Evolutionary conservation across 352 stramenopile species (phyloP).

Genomic region (Aphanomyces stellatus): DNA sequence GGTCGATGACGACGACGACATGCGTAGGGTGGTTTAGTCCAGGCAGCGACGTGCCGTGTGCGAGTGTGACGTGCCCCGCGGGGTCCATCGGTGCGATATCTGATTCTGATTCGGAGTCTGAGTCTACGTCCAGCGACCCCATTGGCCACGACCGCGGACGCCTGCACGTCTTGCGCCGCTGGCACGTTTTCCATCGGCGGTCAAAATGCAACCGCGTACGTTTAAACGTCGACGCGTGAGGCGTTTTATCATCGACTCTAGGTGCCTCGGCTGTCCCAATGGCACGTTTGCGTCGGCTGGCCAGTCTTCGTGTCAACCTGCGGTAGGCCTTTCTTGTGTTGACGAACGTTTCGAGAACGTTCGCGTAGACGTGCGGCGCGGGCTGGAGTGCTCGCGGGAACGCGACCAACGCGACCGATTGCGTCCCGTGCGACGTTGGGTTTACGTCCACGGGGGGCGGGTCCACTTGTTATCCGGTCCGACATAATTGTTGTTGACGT

Average conservation of each 20-base stretch:
- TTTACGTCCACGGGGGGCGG: constrained; percentile 32
- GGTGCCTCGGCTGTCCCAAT: constrained; percentile 27
- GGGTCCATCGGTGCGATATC: constrained; percentile 24
- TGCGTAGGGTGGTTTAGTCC: not conserved
- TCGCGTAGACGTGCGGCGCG: constrained; percentile 21
- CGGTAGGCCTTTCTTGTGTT: too few relatives aligned
- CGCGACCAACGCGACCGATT: constrained; percentile 35
- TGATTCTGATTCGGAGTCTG: too few relatives aligned
- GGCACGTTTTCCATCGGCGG: constrained; percentile 28
- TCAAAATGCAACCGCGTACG: constrained; percentile 24
- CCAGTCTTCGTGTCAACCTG: constrained; percentile 23
- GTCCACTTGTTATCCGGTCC: constrained; percentile 21
- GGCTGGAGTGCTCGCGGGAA: constrained; percentile 33
- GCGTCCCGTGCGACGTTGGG: constrained; percentile 38
- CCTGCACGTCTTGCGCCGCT: constrained; percentile 27
- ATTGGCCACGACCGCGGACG: constrained; percentile 18
- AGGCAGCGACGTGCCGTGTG: constrained; percentile 23
- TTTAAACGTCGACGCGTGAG: not conserved
- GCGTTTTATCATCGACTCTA: not conserved
- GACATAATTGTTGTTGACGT: not conserved
- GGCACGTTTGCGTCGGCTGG: constrained; percentile 27
- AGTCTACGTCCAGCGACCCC: too few relatives aligned
- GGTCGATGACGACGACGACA: not conserved
- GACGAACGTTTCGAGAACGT: too few relatives aligned
- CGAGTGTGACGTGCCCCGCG: constrained; percentile 21